Conservation (phyloP, 257 asterid species). For the Salvia rosmarinus region DNA sequence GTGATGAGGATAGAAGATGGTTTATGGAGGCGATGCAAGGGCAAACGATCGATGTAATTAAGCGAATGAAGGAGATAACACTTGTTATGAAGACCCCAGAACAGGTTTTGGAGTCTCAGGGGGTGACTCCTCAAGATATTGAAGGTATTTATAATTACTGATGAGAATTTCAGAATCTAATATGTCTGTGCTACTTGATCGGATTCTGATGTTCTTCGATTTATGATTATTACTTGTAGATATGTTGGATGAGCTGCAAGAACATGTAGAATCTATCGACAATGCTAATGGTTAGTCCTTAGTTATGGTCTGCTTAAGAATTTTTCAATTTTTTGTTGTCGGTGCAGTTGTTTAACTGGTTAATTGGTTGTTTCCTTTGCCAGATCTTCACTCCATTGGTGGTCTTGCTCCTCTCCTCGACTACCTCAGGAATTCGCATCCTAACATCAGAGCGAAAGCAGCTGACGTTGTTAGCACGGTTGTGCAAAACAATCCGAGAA, state of each 20-base stretch:
- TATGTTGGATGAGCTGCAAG: conserved; percentile 92
- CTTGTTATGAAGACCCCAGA: conserved; percentile 87
- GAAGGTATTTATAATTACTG: conserved; percentile 50
- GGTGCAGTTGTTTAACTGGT: conserved; percentile 1
- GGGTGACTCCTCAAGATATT: conserved; percentile 76
- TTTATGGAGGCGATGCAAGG: conserved; percentile 97
- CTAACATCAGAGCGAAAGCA: conserved; percentile 90
- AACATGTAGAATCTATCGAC: conserved; percentile 91
- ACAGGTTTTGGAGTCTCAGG: conserved; percentile 80
- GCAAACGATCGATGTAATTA: conserved; percentile 79
- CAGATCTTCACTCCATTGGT: conserved; percentile 91
- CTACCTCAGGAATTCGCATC: conserved; percentile 65
- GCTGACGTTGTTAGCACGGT: conserved; percentile 90
- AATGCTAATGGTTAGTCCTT: conserved; percentile 86
- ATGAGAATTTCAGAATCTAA: neutral
- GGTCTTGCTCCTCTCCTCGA: conserved; percentile 81
- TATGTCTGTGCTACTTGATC: neutral
- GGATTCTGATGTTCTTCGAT: neutral
- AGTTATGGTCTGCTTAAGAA: neutral
- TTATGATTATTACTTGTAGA: conserved; percentile 42
- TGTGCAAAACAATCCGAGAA: conserved; percentile 88
- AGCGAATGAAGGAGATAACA: conserved; percentile 88
- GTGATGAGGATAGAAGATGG: conserved; percentile 94
- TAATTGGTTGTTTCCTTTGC: conserved; percentile 4
- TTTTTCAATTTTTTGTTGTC: neutral